A percentile compares a stretch with the other conserved stretches of the same genome.
phyloP scores from a whole-genome alignment of 208 protist species.

The Novymonas esmeraldas region DNA sequence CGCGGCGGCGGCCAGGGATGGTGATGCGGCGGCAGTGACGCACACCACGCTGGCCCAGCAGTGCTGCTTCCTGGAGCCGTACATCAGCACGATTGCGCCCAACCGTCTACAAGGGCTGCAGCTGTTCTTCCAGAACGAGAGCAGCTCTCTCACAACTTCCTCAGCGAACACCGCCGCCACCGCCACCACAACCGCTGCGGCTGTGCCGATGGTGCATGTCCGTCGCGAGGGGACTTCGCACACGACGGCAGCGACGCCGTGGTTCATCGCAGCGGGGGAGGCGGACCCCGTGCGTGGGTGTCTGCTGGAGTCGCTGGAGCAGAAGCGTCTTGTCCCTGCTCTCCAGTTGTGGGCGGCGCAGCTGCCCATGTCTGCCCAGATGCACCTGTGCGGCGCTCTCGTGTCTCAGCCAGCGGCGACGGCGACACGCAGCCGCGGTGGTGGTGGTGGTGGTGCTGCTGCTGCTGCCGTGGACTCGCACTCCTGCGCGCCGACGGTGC shows the following conservation, averaged over 20 bases:
- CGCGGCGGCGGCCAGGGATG: neutral
- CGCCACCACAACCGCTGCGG: neutral
- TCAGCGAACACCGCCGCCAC: neutral
- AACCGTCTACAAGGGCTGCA: constrained; percentile 59
- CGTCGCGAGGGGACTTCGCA: constrained; percentile 1
- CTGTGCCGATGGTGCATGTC: neutral
- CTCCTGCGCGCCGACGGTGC: constrained; percentile 4
- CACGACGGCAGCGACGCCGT: neutral
- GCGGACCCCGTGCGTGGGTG: constrained; percentile 23
- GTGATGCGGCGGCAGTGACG: neutral
- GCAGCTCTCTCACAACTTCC: neutral
- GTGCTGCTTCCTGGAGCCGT: constrained; percentile 48
- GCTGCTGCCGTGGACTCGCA: neutral
- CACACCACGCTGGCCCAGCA: neutral
- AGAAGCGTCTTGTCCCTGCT: constrained; percentile 57
- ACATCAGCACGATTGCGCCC: constrained; percentile 31
- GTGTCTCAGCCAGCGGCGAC: constrained; percentile 46
- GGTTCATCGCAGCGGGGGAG: neutral
- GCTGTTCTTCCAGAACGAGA: constrained; percentile 31
- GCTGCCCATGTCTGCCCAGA: constrained; percentile 46
- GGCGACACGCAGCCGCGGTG: no score
- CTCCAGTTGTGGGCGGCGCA: constrained; percentile 61
- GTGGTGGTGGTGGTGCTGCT: no score
- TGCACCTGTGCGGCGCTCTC: constrained; percentile 43
- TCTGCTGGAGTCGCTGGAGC: constrained; percentile 74